A percentile compares a stretch with the other conserved stretches of the same genome.
Evolutionary conservation across 2,329 filamentous ascomycete genomes (phyloP).

Genomic region (Sporothrix sp.): DNA sequence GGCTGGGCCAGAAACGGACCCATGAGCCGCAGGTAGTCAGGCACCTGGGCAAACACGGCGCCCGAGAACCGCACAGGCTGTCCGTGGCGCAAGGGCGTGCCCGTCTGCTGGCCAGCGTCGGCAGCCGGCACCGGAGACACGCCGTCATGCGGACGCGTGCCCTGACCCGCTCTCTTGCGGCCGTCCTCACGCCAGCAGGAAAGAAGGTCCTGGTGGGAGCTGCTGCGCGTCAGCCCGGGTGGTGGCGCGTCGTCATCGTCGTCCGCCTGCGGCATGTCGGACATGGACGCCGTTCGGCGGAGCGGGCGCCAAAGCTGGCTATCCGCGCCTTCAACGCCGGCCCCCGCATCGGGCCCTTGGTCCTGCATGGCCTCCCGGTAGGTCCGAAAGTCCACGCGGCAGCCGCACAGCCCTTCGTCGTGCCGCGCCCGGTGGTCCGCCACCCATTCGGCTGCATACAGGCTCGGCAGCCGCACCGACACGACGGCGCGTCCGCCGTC

Average conservation of each 20-base stretch:
- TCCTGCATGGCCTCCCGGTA: constrained; percentile 20
- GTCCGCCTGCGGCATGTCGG: background rate
- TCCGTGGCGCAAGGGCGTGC: background rate
- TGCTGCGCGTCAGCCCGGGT: background rate
- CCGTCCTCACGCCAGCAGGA: background rate
- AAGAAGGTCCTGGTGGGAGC: background rate
- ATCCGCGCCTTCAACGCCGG: background rate
- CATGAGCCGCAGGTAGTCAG: constrained; percentile 10
- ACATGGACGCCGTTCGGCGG: background rate
- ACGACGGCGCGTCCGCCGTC: background rate
- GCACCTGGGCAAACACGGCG: constrained; percentile 14
- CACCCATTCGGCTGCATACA: constrained; percentile 34
- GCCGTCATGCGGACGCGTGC: too few species aligned
- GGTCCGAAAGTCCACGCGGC: constrained; percentile 25
- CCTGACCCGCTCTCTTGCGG: too few species aligned
- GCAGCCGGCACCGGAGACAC: background rate
- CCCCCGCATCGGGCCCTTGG: background rate
- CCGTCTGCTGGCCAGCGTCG: too few species aligned
- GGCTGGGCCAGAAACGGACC: constrained; percentile 8
- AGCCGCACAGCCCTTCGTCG: constrained; percentile 26
- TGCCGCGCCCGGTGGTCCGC: constrained; percentile 31
- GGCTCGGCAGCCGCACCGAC: constrained; percentile 25
- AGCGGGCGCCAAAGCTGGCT: background rate
- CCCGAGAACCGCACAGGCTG: constrained; percentile 5
- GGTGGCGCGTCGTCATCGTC: background rate